These are phyloP conservation scores for Solanum piurae DNA, from an alignment of 257 asterid genomes.

Conservation along the genomic window DNA sequence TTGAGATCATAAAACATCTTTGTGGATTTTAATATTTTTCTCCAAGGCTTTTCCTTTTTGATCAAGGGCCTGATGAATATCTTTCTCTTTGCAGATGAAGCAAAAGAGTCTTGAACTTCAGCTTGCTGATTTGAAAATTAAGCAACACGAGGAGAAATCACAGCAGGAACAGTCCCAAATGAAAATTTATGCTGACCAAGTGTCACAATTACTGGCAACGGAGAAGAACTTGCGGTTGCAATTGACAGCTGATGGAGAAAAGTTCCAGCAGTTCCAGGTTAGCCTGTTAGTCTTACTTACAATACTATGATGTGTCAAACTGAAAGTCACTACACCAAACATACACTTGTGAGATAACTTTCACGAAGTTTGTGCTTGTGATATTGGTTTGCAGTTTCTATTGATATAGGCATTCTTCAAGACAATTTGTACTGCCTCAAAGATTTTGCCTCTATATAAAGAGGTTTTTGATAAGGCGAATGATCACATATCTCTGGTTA, in stretches of 20 bases:
- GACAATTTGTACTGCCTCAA: not conserved
- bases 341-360: not conserved
- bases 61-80: not conserved
- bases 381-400: not conserved
- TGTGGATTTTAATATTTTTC: not conserved
- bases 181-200: conserved; percentile 90
- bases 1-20: not conserved
- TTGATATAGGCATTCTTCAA: not conserved
- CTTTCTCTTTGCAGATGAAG: conserved; percentile 56
- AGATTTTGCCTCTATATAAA: not conserved
- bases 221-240: conserved; percentile 93
- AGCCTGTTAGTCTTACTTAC: not conserved
- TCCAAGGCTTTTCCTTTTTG: not conserved
- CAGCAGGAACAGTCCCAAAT: conserved; percentile 82
- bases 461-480: not conserved
- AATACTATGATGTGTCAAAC: not conserved
- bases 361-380: not conserved
- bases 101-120: conserved; percentile 90
- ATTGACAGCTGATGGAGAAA: conserved; percentile 91
- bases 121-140: conserved; percentile 77
- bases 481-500: not conserved
- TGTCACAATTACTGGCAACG: conserved; percentile 70
- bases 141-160: conserved; percentile 79
- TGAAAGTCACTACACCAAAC: not conserved
- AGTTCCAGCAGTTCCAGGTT: conserved; percentile 98